Base-by-base conservation (phyloP, 768 basidiomycete species). In the Leccinum variicolor region DNA sequence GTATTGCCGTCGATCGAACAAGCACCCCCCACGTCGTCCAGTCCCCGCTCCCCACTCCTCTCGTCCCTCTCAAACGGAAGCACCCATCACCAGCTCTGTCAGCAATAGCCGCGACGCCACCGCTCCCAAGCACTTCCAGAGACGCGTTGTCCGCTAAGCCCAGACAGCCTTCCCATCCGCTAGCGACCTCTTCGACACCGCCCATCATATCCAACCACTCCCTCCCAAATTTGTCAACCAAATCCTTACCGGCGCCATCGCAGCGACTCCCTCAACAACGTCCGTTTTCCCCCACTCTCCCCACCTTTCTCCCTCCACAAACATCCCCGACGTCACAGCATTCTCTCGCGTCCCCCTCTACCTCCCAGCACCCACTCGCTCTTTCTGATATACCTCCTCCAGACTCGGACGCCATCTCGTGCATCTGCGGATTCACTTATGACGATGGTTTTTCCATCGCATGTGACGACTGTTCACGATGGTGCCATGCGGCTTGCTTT, bases 361-460 rank as follows among this genome's bases (percentile, higher is more conserved):
- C 62, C 0, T 71, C 60, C 1, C 66, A 67, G 47, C 62, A 61
- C 7, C 65, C 66, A 4, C 62, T 53, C 34, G 14, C 63, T 1
- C 60, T 59, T 10, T 49, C 63, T 0, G 62, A 64, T 14, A 54
- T 29, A n/a, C 68, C 62, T 21, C 71, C 71, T 34, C 59, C 73
- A 28, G 73, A 66, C 59, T 72, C 78, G 11, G 83, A 85, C 49
- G 74, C 75, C 50, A 84, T 87, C 53, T 76, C 77, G 48, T 94
- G 92, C 69, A 88, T 92, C 58, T 94, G 92, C 70, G 84, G 84
- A 6, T 81, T 82, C 59, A 74, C 78, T 48, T 79, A 84, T 66
- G 92, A 92, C 72, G 91, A 92, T 69, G 92, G 92, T 21, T 90
- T 88, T 70, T 87, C 85, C 10, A 90, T 94, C 60, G 89, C 87